Conservation (phyloP, 345 rosid species). For the Lumnitzera racemosa region DNA sequence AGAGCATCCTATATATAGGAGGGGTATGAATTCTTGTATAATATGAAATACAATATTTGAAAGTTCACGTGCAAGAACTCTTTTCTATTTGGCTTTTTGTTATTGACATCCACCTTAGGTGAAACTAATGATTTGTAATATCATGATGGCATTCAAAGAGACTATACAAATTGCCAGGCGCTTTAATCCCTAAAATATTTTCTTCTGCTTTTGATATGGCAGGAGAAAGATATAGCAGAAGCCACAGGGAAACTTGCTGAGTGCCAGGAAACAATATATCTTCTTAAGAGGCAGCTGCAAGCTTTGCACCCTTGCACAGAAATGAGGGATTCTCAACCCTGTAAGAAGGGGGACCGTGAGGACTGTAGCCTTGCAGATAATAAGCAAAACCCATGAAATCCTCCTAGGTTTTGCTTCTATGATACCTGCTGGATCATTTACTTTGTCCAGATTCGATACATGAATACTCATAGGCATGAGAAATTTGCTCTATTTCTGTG, state of each 20-base stretch:
- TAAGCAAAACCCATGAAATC: too few species aligned
- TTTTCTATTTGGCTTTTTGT: neutral
- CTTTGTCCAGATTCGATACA: too few species aligned
- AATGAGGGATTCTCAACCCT: slow-evolving; percentile 11
- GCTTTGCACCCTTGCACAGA: slow-evolving; percentile 42
- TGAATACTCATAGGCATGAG: too few species aligned
- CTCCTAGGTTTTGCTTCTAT: too few species aligned
- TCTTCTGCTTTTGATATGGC: slow-evolving; percentile 6
- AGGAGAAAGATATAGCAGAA: slow-evolving; percentile 55
- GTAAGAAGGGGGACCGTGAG: slow-evolving; percentile 8
- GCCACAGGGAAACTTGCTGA: slow-evolving; percentile 72
- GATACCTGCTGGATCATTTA: too few species aligned
- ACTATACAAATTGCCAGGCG: too few species aligned
- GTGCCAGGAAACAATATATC: slow-evolving; percentile 66
- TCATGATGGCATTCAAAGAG: neutral
- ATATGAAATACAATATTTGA: neutral
- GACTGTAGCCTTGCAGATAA: too few species aligned
- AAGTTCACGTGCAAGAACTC: neutral
- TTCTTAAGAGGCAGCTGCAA: slow-evolving; percentile 64
- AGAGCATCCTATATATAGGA: too few species aligned
- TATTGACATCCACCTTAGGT: neutral
- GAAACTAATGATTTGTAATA: neutral
- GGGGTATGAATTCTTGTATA: too few species aligned
- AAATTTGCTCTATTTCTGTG: too few species aligned
- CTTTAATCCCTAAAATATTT: neutral